Evolutionary conservation across 352 stramenopile species (phyloP).

Genomic region (Globisporangium cystogenes): DNA sequence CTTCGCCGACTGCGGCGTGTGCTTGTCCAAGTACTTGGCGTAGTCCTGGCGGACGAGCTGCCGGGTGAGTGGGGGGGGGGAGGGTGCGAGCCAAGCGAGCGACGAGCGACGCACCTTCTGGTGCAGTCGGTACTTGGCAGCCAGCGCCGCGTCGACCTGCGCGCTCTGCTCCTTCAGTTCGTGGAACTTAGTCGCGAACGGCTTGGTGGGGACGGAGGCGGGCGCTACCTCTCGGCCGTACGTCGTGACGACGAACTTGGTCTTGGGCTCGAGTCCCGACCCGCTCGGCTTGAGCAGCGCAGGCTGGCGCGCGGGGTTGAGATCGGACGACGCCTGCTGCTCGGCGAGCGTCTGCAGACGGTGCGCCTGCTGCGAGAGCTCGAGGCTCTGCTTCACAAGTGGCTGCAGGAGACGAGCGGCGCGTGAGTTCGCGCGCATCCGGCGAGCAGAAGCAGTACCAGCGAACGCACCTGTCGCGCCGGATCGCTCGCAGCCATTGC

Average conservation of each 20-base stretch:
- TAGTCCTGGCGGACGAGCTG: conserved; percentile 23
- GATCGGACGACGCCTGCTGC: neutral
- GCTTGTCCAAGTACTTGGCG: conserved; percentile 35
- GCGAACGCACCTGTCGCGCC: conserved; percentile 1
- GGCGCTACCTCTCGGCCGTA: conserved; percentile 18
- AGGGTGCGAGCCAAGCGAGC: neutral
- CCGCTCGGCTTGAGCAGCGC: neutral
- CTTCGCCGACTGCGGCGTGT: conserved; percentile 23
- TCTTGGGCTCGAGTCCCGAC: conserved; percentile 9
- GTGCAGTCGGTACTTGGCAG: conserved; percentile 38
- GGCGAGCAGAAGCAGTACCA: neutral
- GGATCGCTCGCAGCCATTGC: conserved; percentile 5
- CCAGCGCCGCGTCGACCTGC: conserved; percentile 23
- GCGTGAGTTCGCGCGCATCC: neutral
- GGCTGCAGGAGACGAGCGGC: conserved; percentile 11
- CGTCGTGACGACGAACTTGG: conserved; percentile 31
- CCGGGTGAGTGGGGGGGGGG: neutral
- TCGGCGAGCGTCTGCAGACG: conserved; percentile 39
- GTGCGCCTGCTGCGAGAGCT: conserved; percentile 48
- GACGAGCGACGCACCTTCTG: conserved; percentile 23
- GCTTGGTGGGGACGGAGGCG: conserved; percentile 1
- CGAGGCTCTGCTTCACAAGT: conserved; percentile 30
- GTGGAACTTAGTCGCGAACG: conserved; percentile 17
- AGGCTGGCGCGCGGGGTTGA: neutral
- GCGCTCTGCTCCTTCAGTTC: conserved; percentile 25